Base-by-base conservation (phyloP, 768 basidiomycete species). In the Cystoderma amianthinum region DNA sequence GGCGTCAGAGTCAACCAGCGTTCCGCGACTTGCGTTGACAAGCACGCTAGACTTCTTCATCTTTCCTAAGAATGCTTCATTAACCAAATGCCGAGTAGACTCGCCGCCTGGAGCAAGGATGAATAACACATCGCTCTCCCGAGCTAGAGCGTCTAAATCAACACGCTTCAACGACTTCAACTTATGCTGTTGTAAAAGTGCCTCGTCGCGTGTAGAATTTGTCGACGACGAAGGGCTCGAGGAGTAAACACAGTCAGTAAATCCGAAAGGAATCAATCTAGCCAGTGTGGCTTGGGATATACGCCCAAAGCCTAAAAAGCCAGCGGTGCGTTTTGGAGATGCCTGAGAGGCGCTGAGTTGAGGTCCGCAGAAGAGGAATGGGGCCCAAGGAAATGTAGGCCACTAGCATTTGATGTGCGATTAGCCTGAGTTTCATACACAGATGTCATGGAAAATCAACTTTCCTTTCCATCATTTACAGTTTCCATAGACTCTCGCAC, bases 261-360 rank as follows among this genome's bases (percentile, higher is more conserved):
- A 71, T 18, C 85, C 91, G 56, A 97, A 97, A 1, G 87, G 79
- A 7, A 86, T 63, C 25, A 97, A 74, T 2, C 95, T 80, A 2
- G 72, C 60, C 32, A 95, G 74, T 0, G 85, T 86, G 16, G 84
- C 84, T 52, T 93, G 89, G 0, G 92, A 80, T 50, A 98, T 98
- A 18, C 95, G 80, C 4, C 95, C 95, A 51, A 98, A 97, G 10
- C 96, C 96, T 22, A 98, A 69, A 65, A 98, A 96, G 1, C 91
- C 93, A 2, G 82, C 78, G 1, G 82, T 94, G 32, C 82, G 78
- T 5, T 57, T 71, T 2, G 71, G 71, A 5, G 74, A 65, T 12
- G 66, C 50, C 2, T 54, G 43, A 1, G 72, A 70, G 0, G 80
- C 61, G 60, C 83, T 81, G 15, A 88, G 62, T 55, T 92, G 89